Evolutionary conservation across 768 basidiomycete genomes (phyloP), one percentile per base, ranked within the genome.

Genomic region (Podaxis sp.): DNA sequence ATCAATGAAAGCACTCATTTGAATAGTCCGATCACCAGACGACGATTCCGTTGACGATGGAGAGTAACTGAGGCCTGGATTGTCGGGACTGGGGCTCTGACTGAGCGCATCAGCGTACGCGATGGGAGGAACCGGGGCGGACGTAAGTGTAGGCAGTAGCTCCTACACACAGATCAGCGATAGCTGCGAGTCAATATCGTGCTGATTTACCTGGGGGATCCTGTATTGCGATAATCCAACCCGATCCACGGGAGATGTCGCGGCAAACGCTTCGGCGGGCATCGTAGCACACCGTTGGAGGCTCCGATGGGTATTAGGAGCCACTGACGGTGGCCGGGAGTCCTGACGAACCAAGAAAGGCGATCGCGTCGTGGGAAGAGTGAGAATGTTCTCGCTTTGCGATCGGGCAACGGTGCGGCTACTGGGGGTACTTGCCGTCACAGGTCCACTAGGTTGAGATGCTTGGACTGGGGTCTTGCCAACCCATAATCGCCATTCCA

Each of bases 401-500:
- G 79, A 77, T 66, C 87, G 77, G 36, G 73, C 70, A 24, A 88
- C 72, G 2, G 79, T 61, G 57, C 84, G 80, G 37, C 65, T 62
- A 12, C 69, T 64, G 51, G 72, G 17, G 15, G 58, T n/a, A 28
- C 33, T 49, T 41, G 69, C 44, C 13, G 68, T 46, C 13, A 72
- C 49, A 4, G 72, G 13, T 49, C 72, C 50, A 22, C 72, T 53
- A 13, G 71, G 62, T 37, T 70, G 50, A 20, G 72, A 49, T 13
- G 71, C 46, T 33, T 64, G 44, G 13, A 67, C 58, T 51, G 82
- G 69, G 60, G 79, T 76, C 75, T 93, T 93, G 60, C 93, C 93
- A 44, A 96, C 92, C 93, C 93, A 95, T 24, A 96, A 85, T n/a
- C 91, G 84, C 92, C 93, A 96, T 64, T 88, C 88, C 20, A 96